phyloP scores from a whole-genome alignment of 106 monocot genomes.

The Dioscorea alata region DNA sequence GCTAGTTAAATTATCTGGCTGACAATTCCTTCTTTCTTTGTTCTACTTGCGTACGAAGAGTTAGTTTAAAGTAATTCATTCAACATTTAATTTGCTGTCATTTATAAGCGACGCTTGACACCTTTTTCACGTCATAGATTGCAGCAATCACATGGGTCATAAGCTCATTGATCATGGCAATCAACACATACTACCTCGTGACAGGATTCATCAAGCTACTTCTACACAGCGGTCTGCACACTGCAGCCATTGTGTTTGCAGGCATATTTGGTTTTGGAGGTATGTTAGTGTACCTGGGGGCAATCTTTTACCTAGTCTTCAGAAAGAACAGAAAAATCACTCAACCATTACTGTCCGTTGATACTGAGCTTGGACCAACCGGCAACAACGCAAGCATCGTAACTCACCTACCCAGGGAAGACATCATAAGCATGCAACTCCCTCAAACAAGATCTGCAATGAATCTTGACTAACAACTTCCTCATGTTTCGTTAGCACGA shows the following conservation, averaged over 20 bases:
- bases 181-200: slow-evolving; percentile 78
- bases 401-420: slow-evolving; percentile 60
- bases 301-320: slow-evolving; percentile 61
- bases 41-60: not conserved
- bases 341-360: slow-evolving; percentile 38
- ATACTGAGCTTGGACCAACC: slow-evolving; percentile 30
- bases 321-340: slow-evolving; percentile 62
- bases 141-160: slow-evolving; percentile 77
- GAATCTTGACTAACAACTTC: slow-evolving; percentile 15
- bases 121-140: slow-evolving; percentile 27
- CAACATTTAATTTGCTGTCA: too few relatives aligned
- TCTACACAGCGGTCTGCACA: slow-evolving; percentile 37
- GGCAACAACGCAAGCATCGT: slow-evolving; percentile 7
- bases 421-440: slow-evolving; percentile 84
- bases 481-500: too few relatives aligned
- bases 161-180: slow-evolving; percentile 68
- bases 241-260: slow-evolving; percentile 39
- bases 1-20: not conserved
- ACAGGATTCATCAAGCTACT: slow-evolving; percentile 64
- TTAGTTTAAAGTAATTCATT: too few relatives aligned
- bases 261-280: slow-evolving; percentile 79
- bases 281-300: slow-evolving; percentile 56
- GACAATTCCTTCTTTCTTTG: too few relatives aligned
- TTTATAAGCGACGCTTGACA: not conserved
- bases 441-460: slow-evolving; percentile 24